Conservation (phyloP, 1,284 basidiomycete genomes). For the Cryptococcus amylolentus region DNA sequence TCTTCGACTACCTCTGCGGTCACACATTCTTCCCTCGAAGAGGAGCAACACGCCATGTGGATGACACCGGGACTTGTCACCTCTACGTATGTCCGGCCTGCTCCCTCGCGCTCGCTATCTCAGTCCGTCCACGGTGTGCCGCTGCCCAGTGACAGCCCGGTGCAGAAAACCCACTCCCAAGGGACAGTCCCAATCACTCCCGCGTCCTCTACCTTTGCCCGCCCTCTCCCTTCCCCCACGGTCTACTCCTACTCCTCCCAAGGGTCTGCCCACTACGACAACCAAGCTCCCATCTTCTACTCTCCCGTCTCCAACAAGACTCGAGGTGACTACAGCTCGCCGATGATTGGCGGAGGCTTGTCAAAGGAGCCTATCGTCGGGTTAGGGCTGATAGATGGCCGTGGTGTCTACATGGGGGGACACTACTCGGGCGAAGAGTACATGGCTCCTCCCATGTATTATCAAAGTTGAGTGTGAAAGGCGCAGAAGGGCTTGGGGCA, state of each 20-base stretch:
- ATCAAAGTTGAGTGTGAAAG: not conserved
- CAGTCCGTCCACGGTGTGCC: not conserved
- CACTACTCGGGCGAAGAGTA: constrained; percentile 18
- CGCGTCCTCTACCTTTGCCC: constrained; percentile 4
- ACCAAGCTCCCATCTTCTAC: constrained; percentile 20
- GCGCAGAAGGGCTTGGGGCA: not conserved
- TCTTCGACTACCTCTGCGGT: constrained; percentile 8
- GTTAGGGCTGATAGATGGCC: constrained; percentile 17
- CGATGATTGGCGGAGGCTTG: constrained; percentile 39
- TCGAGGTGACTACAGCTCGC: constrained; percentile 22
- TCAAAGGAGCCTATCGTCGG: constrained; percentile 27
- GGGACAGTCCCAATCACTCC: constrained; percentile 1
- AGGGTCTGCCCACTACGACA: not conserved
- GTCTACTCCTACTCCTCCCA: constrained; percentile 5
- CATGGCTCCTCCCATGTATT: constrained; percentile 10
- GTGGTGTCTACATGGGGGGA: constrained; percentile 2
- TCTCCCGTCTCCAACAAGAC: constrained; percentile 29
- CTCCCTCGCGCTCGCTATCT: not conserved
- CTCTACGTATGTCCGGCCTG: constrained; percentile 15
- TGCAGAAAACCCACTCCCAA: too few species aligned
- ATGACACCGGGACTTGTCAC: constrained; percentile 19
- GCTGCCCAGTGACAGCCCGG: too few species aligned
- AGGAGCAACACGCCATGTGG: constrained; percentile 3
- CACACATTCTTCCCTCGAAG: not conserved
- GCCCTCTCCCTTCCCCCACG: constrained; percentile 11